Evolutionary conservation across 1,139 yeast species (phyloP), one percentile per base, ranked within the genome.

Genomic region (Saccharomyces hybrid): DNA sequence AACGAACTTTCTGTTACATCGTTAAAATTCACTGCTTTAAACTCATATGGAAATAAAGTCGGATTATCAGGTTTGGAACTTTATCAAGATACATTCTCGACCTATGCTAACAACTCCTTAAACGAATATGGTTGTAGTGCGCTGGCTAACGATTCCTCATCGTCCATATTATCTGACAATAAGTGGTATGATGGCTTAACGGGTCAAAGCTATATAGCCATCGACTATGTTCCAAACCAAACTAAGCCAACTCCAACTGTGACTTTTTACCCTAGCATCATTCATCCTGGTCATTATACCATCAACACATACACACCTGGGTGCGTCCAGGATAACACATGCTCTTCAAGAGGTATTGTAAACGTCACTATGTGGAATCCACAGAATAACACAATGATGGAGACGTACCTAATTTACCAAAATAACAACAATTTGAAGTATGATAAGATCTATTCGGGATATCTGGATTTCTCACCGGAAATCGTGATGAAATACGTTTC

Each of bases 251-350:
- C 12, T 2, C 72, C 75, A 4, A 64, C 73, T 29, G 83, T 88
- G 12, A 74, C 78, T 1, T 83, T 86, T 65, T 76, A 77, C 58
- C 93, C 96, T 7, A 84, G 86, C 59, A 79, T 90, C 24, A 76
- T 88, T 0, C 79, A 82, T 58, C 75, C 88, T 0, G 98, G 97
- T 9, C 77, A 82, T 59, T 93, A 89, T 68, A 76, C 89, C 0
- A 75, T 93, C 34, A 74, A 82, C 54, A 64, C 91, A 56, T 83
- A 80, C 61, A 93, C 99, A 0, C 97, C 97, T 0, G 98, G 99
- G 0, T 93, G 99, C 72, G 58, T 72, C 2, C 70, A 66, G 8
- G 96, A 88, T 66, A 72, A 75, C 49, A 79, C 95, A 0, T 93
- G 99, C 71, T 63, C 68, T 27, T 60, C 73, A 24, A 79, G 99